These are phyloP conservation scores for Nidularia pulvinata DNA, from an alignment of 768 basidiomycete species.

Conservation along the genomic window DNA sequence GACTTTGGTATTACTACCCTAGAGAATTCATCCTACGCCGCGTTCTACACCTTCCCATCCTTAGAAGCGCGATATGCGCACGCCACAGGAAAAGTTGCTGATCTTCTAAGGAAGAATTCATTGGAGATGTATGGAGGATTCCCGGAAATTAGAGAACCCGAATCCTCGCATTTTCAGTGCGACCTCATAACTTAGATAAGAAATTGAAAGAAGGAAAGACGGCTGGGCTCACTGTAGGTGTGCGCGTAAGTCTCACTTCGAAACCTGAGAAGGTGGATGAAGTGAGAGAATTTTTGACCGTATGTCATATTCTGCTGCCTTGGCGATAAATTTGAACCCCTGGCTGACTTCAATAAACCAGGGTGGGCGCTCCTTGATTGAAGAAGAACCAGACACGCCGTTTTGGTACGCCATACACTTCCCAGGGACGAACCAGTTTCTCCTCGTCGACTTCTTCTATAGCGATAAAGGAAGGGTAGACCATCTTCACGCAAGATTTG, in stretches of 20 bases:
- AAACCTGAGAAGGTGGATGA: conserved; percentile 30
- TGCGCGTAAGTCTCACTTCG: conserved; percentile 29
- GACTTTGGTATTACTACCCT: conserved; percentile 2
- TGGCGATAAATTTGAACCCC: neutral
- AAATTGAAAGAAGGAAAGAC: conserved; percentile 12
- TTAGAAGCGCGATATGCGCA: conserved; percentile 30
- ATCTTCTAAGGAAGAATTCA: conserved; percentile 27
- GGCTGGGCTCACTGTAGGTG: conserved; percentile 21
- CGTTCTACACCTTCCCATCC: conserved; percentile 37
- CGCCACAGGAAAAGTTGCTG: conserved; percentile 28
- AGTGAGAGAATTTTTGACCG: conserved; percentile 30
- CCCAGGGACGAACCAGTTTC: conserved; percentile 31
- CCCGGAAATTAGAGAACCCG: conserved; percentile 21
- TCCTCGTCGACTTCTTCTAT: conserved; percentile 33
- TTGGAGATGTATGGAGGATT: conserved; percentile 18
- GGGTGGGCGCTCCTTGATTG: conserved; percentile 28
- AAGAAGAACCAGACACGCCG: conserved; percentile 27
- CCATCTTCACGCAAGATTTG: conserved; percentile 31
- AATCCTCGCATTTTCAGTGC: conserved; percentile 21
- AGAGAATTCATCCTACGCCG: conserved; percentile 14
- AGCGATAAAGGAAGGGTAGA: conserved; percentile 24
- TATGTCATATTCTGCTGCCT: conserved; percentile 12
- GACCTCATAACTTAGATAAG: neutral
- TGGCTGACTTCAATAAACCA: conserved; percentile 4
- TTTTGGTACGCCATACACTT: conserved; percentile 37